phyloP scores from a whole-genome alignment of 2,329 filamentous ascomycete genomes.

The Teratosphaeria gauchensis region DNA sequence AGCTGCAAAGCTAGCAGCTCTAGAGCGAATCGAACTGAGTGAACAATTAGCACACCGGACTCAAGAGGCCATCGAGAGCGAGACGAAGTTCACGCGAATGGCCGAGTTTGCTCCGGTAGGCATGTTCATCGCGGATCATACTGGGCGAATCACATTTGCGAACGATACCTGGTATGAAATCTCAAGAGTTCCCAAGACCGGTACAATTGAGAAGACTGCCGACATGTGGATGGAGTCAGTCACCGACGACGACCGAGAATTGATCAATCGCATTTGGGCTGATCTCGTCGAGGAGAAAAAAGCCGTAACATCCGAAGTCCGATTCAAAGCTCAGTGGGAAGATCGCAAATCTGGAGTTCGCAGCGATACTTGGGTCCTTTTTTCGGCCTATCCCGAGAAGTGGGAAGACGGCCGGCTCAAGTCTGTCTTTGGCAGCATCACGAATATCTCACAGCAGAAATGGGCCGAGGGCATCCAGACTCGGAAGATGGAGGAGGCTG shows the following conservation, averaged over 20 bases:
- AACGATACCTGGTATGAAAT: slow-evolving; percentile 70
- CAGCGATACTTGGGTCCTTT: slow-evolving; percentile 65
- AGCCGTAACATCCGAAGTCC: slow-evolving; percentile 61
- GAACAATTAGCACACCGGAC: slow-evolving; percentile 59
- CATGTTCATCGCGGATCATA: slow-evolving; percentile 70
- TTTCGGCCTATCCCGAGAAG: slow-evolving; percentile 67
- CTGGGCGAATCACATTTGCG: slow-evolving; percentile 64
- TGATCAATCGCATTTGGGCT: slow-evolving; percentile 53
- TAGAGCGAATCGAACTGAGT: slow-evolving; percentile 68
- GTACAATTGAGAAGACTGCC: slow-evolving; percentile 35
- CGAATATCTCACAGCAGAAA: slow-evolving; percentile 79
- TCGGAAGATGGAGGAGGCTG: slow-evolving; percentile 66
- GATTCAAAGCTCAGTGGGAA: slow-evolving; percentile 61
- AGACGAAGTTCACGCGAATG: slow-evolving; percentile 74
- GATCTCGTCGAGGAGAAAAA: slow-evolving; percentile 52
- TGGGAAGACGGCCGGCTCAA: slow-evolving; percentile 55
- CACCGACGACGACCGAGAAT: slow-evolving; percentile 53
- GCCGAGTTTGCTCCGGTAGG: slow-evolving; percentile 76
- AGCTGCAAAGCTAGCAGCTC: slow-evolving; percentile 63
- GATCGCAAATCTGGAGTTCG: slow-evolving; percentile 46
- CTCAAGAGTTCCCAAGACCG: slow-evolving; percentile 53
- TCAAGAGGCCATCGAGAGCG: slow-evolving; percentile 49
- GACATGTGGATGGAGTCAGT: slow-evolving; percentile 66
- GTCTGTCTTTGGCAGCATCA: slow-evolving; percentile 70
- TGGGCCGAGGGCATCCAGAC: slow-evolving; percentile 74